phyloP scores from a whole-genome alignment of 441 rosid species.

The Dalechampia spathulata region DNA sequence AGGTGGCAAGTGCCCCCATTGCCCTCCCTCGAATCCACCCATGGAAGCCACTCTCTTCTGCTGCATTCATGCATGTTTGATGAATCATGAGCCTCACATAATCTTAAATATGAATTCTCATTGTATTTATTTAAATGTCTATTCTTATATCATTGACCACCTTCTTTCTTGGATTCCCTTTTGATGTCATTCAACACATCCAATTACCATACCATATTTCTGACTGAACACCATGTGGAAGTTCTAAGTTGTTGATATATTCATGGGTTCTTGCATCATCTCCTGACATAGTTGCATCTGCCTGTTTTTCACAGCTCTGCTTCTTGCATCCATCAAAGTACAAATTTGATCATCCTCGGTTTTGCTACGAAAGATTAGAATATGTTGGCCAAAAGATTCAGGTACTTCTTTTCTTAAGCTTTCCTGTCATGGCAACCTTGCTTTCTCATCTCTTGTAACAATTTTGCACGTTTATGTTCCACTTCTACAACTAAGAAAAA shows the following conservation, averaged over 20 bases:
- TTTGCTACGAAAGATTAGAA: constrained; percentile 80
- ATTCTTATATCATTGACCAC: background rate
- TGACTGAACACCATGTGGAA: background rate
- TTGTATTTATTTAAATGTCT: background rate
- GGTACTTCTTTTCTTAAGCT: constrained; percentile 27
- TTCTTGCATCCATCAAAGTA: constrained; percentile 93
- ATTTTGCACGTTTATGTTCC: background rate
- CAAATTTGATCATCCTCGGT: constrained; percentile 91
- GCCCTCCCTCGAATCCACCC: no score
- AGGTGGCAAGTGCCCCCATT: no score
- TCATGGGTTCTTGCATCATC: background rate
- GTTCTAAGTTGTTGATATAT: background rate
- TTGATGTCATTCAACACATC: background rate
- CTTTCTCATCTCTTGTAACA: background rate
- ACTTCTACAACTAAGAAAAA: background rate
- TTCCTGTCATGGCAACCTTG: background rate
- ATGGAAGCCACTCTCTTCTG: no score
- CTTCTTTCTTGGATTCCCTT: background rate
- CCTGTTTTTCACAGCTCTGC: constrained; percentile 53
- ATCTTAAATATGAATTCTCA: background rate
- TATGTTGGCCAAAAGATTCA: constrained; percentile 94
- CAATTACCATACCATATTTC: constrained; percentile 4
- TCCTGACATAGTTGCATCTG: constrained; percentile 16
- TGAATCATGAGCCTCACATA: background rate
- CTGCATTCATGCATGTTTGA: background rate